Conservation (phyloP, 1,284 basidiomycete species). For the Ganoderma lingzhi region DNA sequence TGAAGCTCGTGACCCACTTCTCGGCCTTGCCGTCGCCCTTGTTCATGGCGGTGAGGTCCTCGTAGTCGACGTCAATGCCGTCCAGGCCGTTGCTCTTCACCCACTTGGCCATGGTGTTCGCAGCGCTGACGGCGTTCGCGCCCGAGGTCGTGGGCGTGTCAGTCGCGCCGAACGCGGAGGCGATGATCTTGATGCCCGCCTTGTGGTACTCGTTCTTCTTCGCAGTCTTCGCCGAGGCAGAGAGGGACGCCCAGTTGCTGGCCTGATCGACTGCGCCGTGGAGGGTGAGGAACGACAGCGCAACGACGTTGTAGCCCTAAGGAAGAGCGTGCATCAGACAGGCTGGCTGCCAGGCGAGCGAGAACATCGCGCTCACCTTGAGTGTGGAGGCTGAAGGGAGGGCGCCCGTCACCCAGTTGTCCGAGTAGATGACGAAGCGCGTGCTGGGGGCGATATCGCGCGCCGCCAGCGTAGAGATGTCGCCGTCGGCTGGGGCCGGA, state of each 20-base stretch:
- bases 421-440: slow-evolving; percentile 31
- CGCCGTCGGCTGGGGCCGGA: slow-evolving; percentile 13
- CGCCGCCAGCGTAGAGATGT: slow-evolving; percentile 18
- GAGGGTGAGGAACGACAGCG: slow-evolving; percentile 29
- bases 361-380: slow-evolving; percentile 10
- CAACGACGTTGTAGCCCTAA: slow-evolving; percentile 30
- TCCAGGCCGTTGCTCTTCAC: slow-evolving; percentile 46
- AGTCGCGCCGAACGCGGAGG: slow-evolving; percentile 58
- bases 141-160: slow-evolving; percentile 57
- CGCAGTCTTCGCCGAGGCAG: slow-evolving; percentile 38
- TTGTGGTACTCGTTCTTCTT: slow-evolving; percentile 51
- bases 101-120: slow-evolving; percentile 56
- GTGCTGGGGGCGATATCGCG: slow-evolving; percentile 21
- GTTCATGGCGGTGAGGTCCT: slow-evolving; percentile 58
- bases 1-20: slow-evolving; percentile 53
- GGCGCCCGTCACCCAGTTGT: slow-evolving; percentile 24
- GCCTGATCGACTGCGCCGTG: slow-evolving; percentile 24
- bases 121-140: slow-evolving; percentile 49
- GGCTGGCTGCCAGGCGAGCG: background rate
- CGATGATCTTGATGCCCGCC: slow-evolving; percentile 57
- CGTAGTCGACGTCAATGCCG: slow-evolving; percentile 67
- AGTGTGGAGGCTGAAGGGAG: slow-evolving; percentile 21
- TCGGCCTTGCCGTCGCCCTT: slow-evolving; percentile 47
- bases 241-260: slow-evolving; percentile 18
- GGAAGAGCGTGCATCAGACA: background rate